Evolutionary conservation across 2,329 filamentous ascomycete species (phyloP).

Genomic region (Ambrosiella xylebori): DNA sequence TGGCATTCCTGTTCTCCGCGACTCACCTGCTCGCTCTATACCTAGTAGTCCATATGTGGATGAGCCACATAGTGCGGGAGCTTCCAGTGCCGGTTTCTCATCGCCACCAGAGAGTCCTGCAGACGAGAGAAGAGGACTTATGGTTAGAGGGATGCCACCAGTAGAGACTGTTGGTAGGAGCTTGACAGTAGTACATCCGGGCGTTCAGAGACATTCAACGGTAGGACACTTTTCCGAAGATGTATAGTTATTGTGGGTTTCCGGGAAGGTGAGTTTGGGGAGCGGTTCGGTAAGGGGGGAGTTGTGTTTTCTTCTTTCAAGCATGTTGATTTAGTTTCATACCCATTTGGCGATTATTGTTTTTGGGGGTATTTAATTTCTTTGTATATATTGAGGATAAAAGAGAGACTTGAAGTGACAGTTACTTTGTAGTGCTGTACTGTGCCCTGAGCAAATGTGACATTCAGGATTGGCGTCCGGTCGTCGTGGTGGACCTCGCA

Average conservation of each 20-base stretch:
- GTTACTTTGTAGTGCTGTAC: no score
- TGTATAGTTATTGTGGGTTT: conserved; percentile 4
- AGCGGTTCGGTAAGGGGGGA: not conserved
- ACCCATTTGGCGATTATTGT: not conserved
- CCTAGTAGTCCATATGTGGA: conserved; percentile 19
- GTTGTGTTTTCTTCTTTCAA: not conserved
- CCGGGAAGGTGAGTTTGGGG: not conserved
- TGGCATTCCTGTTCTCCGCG: conserved; percentile 41
- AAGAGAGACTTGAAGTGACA: not conserved
- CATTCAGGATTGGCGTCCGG: no score
- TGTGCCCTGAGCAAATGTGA: no score
- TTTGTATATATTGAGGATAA: conserved; percentile 1
- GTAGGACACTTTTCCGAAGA: conserved; percentile 12
- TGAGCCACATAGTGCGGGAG: not conserved
- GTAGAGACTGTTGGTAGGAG: conserved; percentile 8
- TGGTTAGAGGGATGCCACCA: conserved; percentile 1
- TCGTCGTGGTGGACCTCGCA: not conserved
- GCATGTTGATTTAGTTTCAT: not conserved
- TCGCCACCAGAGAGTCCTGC: not conserved
- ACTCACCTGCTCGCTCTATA: conserved; percentile 44
- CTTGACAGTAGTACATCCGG: conserved; percentile 9
- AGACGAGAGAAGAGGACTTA: not conserved
- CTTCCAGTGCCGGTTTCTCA: not conserved
- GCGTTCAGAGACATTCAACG: conserved; percentile 10
- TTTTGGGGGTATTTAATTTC: not conserved